Percentiles rank a stretch among this genome's conserved stretches.
Conservation (phyloP, 2,329 filamentous ascomycete species). For the Pestalotiopsis sp. region DNA sequence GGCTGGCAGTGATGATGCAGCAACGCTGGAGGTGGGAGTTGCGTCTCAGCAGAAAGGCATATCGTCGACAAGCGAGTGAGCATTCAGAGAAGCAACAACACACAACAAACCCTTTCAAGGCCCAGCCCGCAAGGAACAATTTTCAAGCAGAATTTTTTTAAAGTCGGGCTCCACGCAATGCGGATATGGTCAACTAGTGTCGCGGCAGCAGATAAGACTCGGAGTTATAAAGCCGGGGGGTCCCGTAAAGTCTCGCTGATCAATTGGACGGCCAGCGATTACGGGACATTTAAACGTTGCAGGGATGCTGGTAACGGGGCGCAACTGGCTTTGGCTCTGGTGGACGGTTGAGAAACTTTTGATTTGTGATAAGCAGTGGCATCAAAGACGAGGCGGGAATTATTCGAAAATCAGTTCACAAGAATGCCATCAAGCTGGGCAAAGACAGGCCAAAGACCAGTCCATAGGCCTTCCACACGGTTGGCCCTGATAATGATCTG, state of each 20-base stretch:
- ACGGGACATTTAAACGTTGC: neutral
- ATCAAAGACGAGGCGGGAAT: too few relatives aligned
- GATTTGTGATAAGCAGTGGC: too few relatives aligned
- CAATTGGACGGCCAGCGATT: neutral
- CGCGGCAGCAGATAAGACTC: neutral
- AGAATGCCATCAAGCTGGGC: too few relatives aligned
- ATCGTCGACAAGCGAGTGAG: neutral
- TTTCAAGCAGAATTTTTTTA: neutral
- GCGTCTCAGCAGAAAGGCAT: neutral
- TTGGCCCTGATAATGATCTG: too few relatives aligned
- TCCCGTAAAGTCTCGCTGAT: neutral
- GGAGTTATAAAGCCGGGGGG: neutral
- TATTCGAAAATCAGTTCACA: too few relatives aligned
- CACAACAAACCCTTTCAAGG: neutral
- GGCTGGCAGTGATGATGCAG: neutral
- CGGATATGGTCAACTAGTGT: neutral
- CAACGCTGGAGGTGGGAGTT: neutral
- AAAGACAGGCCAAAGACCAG: too few relatives aligned
- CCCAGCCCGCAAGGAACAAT: neutral
- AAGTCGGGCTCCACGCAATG: neutral
- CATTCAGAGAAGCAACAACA: neutral
- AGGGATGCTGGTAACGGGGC: neutral
- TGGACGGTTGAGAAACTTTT: neutral
- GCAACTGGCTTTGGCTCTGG: neutral
- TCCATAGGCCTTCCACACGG: too few relatives aligned